These are phyloP conservation scores for Reutealis trisperma DNA, from an alignment of 345 rosid species.

Conservation along the genomic window DNA sequence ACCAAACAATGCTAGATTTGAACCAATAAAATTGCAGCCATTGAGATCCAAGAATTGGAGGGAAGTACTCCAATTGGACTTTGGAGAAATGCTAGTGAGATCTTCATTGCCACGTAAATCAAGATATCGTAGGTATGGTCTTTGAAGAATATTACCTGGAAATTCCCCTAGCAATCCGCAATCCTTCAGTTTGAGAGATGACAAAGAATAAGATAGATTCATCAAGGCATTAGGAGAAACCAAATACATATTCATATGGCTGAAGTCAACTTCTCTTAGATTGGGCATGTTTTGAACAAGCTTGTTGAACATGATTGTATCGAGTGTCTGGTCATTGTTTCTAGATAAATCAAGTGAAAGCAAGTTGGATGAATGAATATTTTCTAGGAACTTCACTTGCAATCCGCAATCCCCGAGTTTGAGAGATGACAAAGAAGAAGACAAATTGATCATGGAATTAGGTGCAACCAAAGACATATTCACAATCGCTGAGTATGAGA, in stretches of 20 bases:
- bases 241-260: slow-evolving; percentile 14
- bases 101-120: background rate
- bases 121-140: background rate
- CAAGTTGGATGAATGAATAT: background rate
- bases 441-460: no score
- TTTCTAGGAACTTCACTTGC: background rate
- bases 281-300: background rate
- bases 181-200: no score
- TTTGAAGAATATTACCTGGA: background rate
- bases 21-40: background rate
- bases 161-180: background rate
- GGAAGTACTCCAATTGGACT: background rate
- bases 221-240: background rate
- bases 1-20: background rate
- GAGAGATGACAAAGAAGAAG: no score
- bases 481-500: no score
- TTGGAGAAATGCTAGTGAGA: background rate
- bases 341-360: background rate
- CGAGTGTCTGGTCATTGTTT: background rate
- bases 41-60: background rate
- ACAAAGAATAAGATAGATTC: no score
- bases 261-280: background rate
- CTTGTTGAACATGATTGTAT: background rate
- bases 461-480: no score
- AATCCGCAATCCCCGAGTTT: no score